These are phyloP conservation scores for Cryphonectria radicalis DNA, from an alignment of 2,329 filamentous ascomycete genomes.

Conservation along the genomic window DNA sequence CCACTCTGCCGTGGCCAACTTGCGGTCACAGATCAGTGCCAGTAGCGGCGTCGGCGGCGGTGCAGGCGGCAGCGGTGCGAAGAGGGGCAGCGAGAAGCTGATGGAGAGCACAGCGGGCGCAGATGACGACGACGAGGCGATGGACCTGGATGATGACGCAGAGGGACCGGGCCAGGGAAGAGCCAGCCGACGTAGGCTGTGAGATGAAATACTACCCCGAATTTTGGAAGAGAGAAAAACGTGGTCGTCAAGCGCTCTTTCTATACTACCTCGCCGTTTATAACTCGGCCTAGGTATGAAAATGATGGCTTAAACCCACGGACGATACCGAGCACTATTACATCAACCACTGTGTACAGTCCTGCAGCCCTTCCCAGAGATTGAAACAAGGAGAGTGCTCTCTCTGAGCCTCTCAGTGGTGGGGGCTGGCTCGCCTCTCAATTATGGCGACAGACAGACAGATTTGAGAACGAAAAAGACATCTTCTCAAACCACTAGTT, in stretches of 20 bases:
- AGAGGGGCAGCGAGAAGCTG: slow-evolving; percentile 36
- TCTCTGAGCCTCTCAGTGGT: not conserved
- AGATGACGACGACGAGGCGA: slow-evolving; percentile 52
- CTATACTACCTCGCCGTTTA: not conserved
- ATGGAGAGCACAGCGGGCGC: slow-evolving; percentile 47
- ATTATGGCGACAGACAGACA: not conserved
- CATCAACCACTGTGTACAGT: not conserved
- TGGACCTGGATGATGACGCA: slow-evolving; percentile 60
- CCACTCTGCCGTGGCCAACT: slow-evolving; percentile 7
- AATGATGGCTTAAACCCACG: not conserved
- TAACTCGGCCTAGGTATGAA: not conserved
- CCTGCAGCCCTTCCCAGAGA: too few species aligned
- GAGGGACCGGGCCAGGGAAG: slow-evolving; percentile 56
- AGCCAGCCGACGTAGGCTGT: slow-evolving; percentile 59
- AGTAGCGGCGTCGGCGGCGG: not conserved
- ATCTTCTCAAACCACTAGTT: not conserved
- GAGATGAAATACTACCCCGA: not conserved
- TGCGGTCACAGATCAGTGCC: slow-evolving; percentile 7
- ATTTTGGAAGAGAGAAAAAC: not conserved
- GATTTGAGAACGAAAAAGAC: not conserved
- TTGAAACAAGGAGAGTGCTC: not conserved
- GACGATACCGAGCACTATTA: not conserved
- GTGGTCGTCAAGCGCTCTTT: not conserved
- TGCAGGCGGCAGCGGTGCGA: slow-evolving; percentile 19
- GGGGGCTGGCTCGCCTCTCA: not conserved